These are phyloP conservation scores for Hibiscus tridactylites DNA, from an alignment of 345 rosid genomes.

Conservation along the genomic window DNA sequence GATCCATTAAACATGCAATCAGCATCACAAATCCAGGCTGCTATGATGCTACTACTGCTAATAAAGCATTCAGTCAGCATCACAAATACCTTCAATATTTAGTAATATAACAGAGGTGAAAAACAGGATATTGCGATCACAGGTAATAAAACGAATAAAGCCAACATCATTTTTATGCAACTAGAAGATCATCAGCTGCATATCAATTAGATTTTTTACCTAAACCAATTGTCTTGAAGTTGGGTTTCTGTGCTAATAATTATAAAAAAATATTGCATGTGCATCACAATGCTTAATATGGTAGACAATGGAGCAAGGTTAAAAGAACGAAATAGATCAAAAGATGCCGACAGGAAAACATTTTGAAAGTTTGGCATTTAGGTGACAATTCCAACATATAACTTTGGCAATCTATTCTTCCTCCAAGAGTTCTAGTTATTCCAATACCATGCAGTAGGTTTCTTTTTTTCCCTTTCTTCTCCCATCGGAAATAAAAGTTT, in stretches of 20 bases:
- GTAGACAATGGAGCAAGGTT: neutral
- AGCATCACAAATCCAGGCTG: neutral
- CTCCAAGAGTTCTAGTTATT: neutral
- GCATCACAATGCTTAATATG: neutral
- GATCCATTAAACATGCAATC: neutral
- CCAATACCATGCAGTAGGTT: neutral
- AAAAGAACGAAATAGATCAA: neutral
- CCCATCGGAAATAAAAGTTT: neutral
- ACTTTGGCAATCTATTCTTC: neutral
- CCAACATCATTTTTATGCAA: neutral
- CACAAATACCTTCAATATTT: neutral
- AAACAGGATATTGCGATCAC: neutral
- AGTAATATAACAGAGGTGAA: neutral
- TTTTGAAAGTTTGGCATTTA: neutral
- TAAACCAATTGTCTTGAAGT: neutral
- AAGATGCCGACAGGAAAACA: neutral
- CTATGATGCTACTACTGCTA: neutral
- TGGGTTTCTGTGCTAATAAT: neutral
- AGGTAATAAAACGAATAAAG: neutral
- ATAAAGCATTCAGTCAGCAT: neutral
- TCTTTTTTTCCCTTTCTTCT: neutral
- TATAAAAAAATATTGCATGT: neutral
- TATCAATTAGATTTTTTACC: neutral
- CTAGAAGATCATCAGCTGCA: neutral
- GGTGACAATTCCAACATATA: neutral